Base-by-base conservation (phyloP, 306 rosid species). In the Medicago ruthenica region DNA sequence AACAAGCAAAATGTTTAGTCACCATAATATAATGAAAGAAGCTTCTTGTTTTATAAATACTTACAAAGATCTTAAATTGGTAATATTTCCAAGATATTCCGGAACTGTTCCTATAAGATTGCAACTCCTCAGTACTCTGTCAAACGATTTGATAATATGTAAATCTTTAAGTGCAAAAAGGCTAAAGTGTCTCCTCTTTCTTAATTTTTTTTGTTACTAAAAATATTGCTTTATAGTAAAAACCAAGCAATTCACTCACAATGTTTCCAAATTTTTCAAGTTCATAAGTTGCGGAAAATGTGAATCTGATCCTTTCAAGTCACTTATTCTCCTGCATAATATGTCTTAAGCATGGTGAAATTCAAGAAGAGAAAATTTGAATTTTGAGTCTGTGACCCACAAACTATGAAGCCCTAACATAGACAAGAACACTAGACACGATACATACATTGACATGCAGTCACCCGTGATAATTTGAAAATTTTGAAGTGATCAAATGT, bases 251-350 rank as follows among this genome's bases (percentile, higher is more conserved):
- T 22, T 55, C 57, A 85, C 95, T 86, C 77, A 93, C 97, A 93
- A 12, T 63, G 0, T 60, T 18, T 61, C 76, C 80, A 84, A 24
- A 0, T 65, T 77, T 67, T n/a, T 85, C 86, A 88, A 50, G 57
- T 80, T 47, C 17, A 37, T 34, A 22, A 93, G 83, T 15, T 22
- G 73, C 0, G 96, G 98, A 76, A 93, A 85, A 14, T 24, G 4
- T 16, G 86, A 77, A 61, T 80, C 81, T 5, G 92, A 15, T 80
- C 97, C 97, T 72, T 50, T 85, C 84, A 93, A 82, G 83, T 90
- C 92, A 24, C 81, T 84, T 31, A 93, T 81, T 81, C 96, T 91
- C 92, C 98, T 93, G 84, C 83, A 79, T 24, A 37, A 65, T 34
- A 64, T 55, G 57, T 66, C 57, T 59, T 12, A 61, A 70, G n/a